Conservation (phyloP, 208 protist genomes). For the Crithidia brevicula region DNA sequence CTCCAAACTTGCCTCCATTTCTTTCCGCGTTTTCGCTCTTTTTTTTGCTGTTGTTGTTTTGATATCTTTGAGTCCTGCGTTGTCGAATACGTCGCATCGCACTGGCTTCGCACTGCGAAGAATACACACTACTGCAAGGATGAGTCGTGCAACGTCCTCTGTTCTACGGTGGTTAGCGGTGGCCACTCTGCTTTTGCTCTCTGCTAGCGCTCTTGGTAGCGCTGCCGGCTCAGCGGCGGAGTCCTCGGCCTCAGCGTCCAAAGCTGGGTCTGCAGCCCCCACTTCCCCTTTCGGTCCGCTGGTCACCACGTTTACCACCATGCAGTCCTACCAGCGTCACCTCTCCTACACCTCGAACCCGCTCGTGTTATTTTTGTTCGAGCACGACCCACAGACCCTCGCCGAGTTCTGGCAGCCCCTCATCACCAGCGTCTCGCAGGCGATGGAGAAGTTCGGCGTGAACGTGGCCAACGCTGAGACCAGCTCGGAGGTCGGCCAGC, state of each 20-base stretch:
- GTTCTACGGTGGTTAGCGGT: background rate
- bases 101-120: no score
- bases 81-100: no score
- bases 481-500: conserved; percentile 20
- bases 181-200: background rate
- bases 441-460: conserved; percentile 28
- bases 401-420: conserved; percentile 32
- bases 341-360: conserved; percentile 22
- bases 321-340: conserved; percentile 19
- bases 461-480: conserved; percentile 20
- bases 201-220: no score
- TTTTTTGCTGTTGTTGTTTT: no score
- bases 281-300: conserved; percentile 12
- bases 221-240: background rate
- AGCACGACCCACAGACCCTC: background rate
- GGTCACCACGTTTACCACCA: conserved; percentile 5
- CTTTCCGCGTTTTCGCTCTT: no score
- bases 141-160: background rate
- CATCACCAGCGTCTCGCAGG: conserved; percentile 15
- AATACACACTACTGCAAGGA: no score
- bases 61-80: no score
- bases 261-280: background rate
- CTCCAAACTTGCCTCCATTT: no score
- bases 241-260: background rate
- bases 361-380: conserved; percentile 22